These are phyloP conservation scores for Talaromyces sp. DNA, from an alignment of 2,329 filamentous ascomycete species.

Conservation along the genomic window DNA sequence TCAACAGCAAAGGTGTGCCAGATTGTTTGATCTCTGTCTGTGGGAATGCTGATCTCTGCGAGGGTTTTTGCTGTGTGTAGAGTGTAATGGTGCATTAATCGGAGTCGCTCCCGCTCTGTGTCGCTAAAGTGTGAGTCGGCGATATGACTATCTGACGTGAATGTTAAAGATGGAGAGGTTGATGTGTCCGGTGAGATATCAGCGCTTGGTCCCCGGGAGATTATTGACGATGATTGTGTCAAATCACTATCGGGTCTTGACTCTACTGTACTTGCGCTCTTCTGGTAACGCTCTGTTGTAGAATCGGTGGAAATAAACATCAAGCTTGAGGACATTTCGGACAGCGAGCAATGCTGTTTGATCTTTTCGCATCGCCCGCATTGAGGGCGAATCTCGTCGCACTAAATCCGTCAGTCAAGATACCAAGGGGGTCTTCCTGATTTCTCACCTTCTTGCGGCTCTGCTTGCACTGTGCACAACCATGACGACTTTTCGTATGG, in stretches of 20 bases:
- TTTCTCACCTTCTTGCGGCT: slow-evolving; percentile 15
- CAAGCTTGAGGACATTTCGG: slow-evolving; percentile 11
- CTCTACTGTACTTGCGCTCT: background rate
- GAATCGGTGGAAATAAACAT: slow-evolving; percentile 16
- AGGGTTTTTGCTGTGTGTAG: slow-evolving; percentile 12
- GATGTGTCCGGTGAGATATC: background rate
- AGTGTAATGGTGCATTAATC: slow-evolving; percentile 17
- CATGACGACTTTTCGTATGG: slow-evolving; percentile 17
- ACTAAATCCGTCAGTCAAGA: background rate
- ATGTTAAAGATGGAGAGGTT: background rate
- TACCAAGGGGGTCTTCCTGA: background rate
- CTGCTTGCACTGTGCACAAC: slow-evolving; percentile 20
- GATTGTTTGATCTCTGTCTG: slow-evolving; percentile 5
- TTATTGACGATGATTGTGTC: background rate
- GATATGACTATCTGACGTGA: background rate
- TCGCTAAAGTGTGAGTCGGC: slow-evolving; percentile 1
- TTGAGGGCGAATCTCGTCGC: slow-evolving; percentile 8
- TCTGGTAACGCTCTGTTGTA: background rate
- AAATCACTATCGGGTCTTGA: background rate
- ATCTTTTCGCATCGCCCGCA: slow-evolving; percentile 16
- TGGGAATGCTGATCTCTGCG: slow-evolving; percentile 7
- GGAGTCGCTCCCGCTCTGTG: slow-evolving; percentile 6
- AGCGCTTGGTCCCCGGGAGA: background rate
- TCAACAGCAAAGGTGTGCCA: slow-evolving; percentile 13
- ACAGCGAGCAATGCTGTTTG: slow-evolving; percentile 9